phyloP scores from a whole-genome alignment of 108 stramenopile species.

The Cyclotella cryptica region DNA sequence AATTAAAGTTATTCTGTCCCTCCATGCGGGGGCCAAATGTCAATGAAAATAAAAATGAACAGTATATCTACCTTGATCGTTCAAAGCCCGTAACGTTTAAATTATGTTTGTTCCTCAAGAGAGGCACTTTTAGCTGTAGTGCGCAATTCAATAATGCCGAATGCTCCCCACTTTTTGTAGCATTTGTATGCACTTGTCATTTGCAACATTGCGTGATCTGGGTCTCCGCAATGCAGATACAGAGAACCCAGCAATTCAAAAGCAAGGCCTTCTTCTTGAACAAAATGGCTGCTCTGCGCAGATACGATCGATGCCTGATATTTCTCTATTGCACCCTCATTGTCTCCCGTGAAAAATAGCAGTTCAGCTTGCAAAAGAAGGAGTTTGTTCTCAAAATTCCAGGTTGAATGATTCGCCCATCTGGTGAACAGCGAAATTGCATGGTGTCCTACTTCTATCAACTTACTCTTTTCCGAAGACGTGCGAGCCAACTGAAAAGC shows the following conservation, averaged over 20 bases:
- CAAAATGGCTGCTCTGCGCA: background rate
- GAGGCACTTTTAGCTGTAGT: background rate
- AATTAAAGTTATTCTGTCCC: too few relatives aligned
- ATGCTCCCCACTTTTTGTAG: conserved; percentile 14
- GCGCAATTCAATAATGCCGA: background rate
- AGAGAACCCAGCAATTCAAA: background rate
- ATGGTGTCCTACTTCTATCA: background rate
- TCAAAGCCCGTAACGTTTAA: too few relatives aligned
- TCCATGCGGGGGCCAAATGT: too few relatives aligned
- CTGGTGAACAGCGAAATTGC: background rate
- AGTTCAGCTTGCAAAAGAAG: background rate
- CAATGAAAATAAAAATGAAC: too few relatives aligned
- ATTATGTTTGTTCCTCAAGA: too few relatives aligned
- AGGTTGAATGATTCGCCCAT: conserved; percentile 3
- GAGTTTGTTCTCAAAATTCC: conserved; percentile 19
- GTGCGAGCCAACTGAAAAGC: conserved; percentile 11
- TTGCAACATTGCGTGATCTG: background rate
- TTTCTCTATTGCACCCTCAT: background rate
- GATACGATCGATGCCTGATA: background rate
- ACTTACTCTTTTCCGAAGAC: background rate
- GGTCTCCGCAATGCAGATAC: background rate
- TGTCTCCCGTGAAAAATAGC: background rate
- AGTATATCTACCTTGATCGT: too few relatives aligned
- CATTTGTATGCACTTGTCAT: background rate
- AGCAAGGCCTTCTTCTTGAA: conserved; percentile 16